Percentiles rank a stretch among this genome's conserved stretches.
Evolutionary conservation across 1,139 yeast species (phyloP).

Genomic region (Saccharomyces hybrid): DNA sequence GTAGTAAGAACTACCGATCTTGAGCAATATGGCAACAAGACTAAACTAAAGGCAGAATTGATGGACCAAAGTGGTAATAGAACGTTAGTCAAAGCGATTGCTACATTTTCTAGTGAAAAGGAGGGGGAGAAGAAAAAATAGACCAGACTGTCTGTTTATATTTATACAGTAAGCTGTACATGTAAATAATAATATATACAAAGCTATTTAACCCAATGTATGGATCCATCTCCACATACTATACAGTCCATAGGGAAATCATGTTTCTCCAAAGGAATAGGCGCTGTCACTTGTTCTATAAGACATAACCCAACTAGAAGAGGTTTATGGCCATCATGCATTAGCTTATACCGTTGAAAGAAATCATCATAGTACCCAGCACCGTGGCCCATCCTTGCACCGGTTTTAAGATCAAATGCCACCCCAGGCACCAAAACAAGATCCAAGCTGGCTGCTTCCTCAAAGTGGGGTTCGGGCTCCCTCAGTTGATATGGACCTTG

Average conservation of each 20-base stretch:
- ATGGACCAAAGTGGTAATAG: conserved; percentile 40
- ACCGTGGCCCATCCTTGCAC: conserved; percentile 79
- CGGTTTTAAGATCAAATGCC: conserved; percentile 49
- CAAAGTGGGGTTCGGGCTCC: conserved; percentile 47
- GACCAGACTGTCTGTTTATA: not conserved
- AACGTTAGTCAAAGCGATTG: conserved; percentile 37
- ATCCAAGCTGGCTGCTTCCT: conserved; percentile 39
- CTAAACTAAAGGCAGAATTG: conserved; percentile 35
- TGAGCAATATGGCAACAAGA: conserved; percentile 31
- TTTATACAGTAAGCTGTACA: conserved; percentile 4
- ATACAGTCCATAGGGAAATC: conserved; percentile 62
- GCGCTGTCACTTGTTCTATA: conserved; percentile 42
- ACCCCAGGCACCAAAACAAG: conserved; percentile 78
- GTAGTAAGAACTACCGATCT: conserved; percentile 49
- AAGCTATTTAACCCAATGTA: conserved; percentile 16
- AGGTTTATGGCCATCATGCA: conserved; percentile 22
- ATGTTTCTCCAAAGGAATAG: conserved; percentile 59
- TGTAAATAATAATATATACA: conserved; percentile 4
- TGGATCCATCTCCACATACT: conserved; percentile 36
- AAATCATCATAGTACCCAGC: conserved; percentile 88
- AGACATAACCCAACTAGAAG: conserved; percentile 45
- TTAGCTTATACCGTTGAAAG: conserved; percentile 41
- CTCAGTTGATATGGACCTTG: conserved; percentile 58
- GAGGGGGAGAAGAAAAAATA: not conserved
- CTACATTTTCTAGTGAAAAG: not conserved